Evolutionary conservation across 176 grass and related monocot species (phyloP).

Genomic region (Aegilops bicornis): DNA sequence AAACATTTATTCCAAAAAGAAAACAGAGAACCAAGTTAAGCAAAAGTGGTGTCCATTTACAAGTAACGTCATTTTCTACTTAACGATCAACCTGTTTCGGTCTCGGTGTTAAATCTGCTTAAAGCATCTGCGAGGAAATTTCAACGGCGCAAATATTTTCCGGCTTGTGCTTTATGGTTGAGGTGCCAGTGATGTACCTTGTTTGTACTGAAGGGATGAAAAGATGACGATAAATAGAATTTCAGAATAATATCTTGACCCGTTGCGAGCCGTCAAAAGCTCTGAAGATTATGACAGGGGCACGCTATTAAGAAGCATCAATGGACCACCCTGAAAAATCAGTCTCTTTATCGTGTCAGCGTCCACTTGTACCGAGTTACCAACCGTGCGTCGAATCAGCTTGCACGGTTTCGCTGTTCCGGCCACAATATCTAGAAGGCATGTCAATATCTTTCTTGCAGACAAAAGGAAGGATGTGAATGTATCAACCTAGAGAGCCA

Average conservation of each 20-base stretch:
- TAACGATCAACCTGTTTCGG: neutral
- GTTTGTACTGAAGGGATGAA: neutral
- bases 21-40: neutral
- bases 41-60: neutral
- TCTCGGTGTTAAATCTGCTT: neutral
- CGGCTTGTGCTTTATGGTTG: neutral
- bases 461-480: neutral
- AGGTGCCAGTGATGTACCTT: conserved; percentile 2
- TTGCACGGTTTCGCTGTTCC: neutral
- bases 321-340: neutral
- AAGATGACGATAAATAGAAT: neutral
- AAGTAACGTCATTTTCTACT: conserved; percentile 2
- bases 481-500: neutral
- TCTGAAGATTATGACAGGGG: neutral
- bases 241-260: neutral
- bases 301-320: neutral
- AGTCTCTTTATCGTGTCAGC: neutral
- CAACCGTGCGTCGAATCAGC: neutral
- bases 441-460: neutral
- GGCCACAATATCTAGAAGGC: neutral
- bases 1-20: neutral
- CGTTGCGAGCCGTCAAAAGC: neutral
- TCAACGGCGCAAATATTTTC: neutral
- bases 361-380: neutral
- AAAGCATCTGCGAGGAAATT: neutral